Evolutionary conservation across 441 rosid species (phyloP).

Genomic region (Euphorbia celastroides): DNA sequence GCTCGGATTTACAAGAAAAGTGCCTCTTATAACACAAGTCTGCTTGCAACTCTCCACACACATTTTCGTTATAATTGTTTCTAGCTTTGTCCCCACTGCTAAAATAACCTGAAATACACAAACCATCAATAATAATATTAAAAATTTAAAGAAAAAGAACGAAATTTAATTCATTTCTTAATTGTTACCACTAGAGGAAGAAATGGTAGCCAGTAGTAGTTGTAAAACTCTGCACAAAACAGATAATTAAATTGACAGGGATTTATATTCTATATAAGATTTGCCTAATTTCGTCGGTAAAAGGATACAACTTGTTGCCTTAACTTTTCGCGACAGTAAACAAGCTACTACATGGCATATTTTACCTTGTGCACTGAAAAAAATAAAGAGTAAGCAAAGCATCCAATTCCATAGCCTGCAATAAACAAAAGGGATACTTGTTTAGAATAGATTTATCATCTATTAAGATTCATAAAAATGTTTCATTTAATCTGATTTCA

Average conservation of each 20-base stretch:
- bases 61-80: slow-evolving; percentile 25
- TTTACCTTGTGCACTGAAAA: slow-evolving; percentile 20
- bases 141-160: no score
- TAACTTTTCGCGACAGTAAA: no score
- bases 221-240: slow-evolving; percentile 16
- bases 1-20: slow-evolving; percentile 18
- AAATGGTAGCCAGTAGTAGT: slow-evolving; percentile 24
- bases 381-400: slow-evolving; percentile 16
- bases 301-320: no score
- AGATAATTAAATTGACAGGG: no score
- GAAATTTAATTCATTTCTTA: no score
- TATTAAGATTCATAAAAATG: no score
- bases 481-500: no score
- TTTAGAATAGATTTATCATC: no score
- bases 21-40: slow-evolving; percentile 16
- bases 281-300: no score
- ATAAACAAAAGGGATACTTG: neutral
- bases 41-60: slow-evolving; percentile 20
- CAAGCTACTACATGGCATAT: neutral
- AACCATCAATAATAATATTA: no score
- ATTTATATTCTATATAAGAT: no score
- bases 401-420: slow-evolving; percentile 24
- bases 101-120: slow-evolving; percentile 19
- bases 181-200: slow-evolving; percentile 18
- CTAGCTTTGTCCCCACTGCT: slow-evolving; percentile 23